These are phyloP conservation scores for Raddia distichophylla DNA, from an alignment of 176 grass and related monocot species.

Conservation along the genomic window DNA sequence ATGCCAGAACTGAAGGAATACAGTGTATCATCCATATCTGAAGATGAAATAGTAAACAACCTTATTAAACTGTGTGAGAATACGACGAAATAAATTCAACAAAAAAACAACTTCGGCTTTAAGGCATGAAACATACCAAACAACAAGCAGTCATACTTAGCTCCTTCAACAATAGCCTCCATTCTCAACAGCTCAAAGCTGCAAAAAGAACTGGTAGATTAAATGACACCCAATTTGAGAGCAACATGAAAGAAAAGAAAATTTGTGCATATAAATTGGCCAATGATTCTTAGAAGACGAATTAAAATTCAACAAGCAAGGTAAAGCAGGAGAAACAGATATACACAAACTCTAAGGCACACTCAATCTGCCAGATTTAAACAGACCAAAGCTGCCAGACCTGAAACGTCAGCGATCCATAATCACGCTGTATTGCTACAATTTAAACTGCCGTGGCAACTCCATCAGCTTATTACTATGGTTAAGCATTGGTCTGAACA, in stretches of 20 bases:
- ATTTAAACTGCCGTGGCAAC: conserved; percentile 9
- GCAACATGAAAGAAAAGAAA: conserved; percentile 2
- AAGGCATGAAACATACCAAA: conserved; percentile 51
- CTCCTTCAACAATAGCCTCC: conserved; percentile 42
- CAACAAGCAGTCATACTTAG: conserved; percentile 72
- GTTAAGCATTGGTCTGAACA: not conserved
- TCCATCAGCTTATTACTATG: not conserved
- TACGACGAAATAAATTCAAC: conserved; percentile 4
- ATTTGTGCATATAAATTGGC: not conserved
- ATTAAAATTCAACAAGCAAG: not conserved
- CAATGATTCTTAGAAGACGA: not conserved
- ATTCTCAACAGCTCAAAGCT: conserved; percentile 39
- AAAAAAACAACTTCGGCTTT: not conserved
- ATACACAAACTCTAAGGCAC: not conserved
- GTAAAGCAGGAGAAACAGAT: not conserved
- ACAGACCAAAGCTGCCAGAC: not conserved
- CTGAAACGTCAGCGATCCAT: not conserved
- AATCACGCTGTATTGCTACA: not conserved
- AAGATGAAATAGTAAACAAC: conserved; percentile 17
- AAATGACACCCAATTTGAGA: not conserved
- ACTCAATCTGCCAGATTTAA: not conserved
- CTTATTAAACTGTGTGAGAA: not conserved
- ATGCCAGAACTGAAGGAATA: conserved; percentile 66
- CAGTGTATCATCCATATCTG: conserved; percentile 83
- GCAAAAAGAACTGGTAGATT: not conserved